Conservation (phyloP, 495 filamentous ascomycete species). For the Podospora anserina region DNA sequence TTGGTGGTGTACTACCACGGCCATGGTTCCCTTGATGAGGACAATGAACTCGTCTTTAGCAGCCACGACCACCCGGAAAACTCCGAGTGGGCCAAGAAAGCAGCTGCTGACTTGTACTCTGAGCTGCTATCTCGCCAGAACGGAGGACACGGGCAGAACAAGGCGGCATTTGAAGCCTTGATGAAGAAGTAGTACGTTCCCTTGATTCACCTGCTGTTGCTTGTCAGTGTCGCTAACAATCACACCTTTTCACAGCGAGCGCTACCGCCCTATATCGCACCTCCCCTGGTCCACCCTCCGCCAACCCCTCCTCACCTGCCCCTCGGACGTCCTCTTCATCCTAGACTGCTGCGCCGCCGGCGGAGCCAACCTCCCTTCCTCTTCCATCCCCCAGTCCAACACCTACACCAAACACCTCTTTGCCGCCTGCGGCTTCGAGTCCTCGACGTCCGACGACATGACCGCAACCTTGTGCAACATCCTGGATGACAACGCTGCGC, state of each 20-base stretch:
- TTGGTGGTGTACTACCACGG: conserved; percentile 37
- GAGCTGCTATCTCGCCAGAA: conserved; percentile 24
- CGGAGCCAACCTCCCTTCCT: conserved; percentile 28
- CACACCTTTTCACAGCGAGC: conserved; percentile 23
- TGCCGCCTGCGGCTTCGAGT: conserved; percentile 37
- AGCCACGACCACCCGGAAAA: conserved; percentile 36
- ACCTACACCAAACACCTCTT: conserved; percentile 36
- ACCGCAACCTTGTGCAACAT: conserved; percentile 34
- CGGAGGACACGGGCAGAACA: conserved; percentile 16
- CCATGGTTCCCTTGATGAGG: conserved; percentile 33
- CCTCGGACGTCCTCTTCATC: conserved; percentile 32
- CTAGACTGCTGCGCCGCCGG: conserved; percentile 40
- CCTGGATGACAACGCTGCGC: conserved; percentile 22
- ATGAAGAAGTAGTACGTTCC: conserved; percentile 35
- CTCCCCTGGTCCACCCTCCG: conserved; percentile 32
- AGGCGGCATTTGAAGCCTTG: conserved; percentile 19
- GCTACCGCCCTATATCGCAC: conserved; percentile 32
- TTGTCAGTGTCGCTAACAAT: background rate
- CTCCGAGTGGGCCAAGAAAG: conserved; percentile 29
- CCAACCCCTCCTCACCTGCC: conserved; percentile 24
- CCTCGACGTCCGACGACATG: conserved; percentile 37
- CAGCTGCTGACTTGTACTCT: conserved; percentile 34
- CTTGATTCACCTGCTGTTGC: background rate
- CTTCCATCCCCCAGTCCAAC: conserved; percentile 19
- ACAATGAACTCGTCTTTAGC: conserved; percentile 37